phyloP scores from a whole-genome alignment of 2,329 filamentous ascomycete species.

The Pestalotiopsis sp. region DNA sequence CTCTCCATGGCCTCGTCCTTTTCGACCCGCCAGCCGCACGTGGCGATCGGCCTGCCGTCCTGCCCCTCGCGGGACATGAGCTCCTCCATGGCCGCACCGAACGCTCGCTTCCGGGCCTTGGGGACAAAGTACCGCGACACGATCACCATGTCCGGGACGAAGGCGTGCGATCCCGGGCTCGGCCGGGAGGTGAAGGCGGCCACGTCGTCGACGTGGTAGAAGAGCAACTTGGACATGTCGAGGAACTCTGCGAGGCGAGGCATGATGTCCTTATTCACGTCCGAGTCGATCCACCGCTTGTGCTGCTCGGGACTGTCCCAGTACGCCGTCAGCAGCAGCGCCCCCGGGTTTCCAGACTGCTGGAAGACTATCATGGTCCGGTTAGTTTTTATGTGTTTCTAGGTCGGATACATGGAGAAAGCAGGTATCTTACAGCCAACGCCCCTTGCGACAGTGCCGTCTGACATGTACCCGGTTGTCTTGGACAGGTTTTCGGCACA shows the following conservation, averaged over 20 bases:
- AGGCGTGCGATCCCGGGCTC: slow-evolving; percentile 24
- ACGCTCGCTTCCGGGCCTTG: neutral
- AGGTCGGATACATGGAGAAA: neutral
- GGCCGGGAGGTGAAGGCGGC: slow-evolving; percentile 16
- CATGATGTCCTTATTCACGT: slow-evolving; percentile 41
- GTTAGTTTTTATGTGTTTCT: neutral
- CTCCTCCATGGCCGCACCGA: neutral
- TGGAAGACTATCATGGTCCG: slow-evolving; percentile 26
- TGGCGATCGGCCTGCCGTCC: neutral
- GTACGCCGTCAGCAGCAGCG: slow-evolving; percentile 45
- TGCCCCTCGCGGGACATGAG: neutral
- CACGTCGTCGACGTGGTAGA: slow-evolving; percentile 44
- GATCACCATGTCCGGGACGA: slow-evolving; percentile 31
- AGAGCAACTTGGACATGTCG: slow-evolving; percentile 34
- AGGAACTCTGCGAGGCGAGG: slow-evolving; percentile 35
- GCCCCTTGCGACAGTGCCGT: slow-evolving; percentile 36
- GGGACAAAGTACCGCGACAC: slow-evolving; percentile 29
- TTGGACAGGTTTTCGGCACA: slow-evolving; percentile 31
- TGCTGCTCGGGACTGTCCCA: slow-evolving; percentile 47
- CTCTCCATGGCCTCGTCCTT: slow-evolving; percentile 7
- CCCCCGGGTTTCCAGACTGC: slow-evolving; percentile 37
- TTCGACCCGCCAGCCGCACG: slow-evolving; percentile 14
- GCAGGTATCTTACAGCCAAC: slow-evolving; percentile 18
- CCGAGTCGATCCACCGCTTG: slow-evolving; percentile 43
- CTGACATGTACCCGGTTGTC: slow-evolving; percentile 32